phyloP scores from a whole-genome alignment of 2,329 filamentous ascomycete genomes.

The Mycocentrospora acerina region DNA sequence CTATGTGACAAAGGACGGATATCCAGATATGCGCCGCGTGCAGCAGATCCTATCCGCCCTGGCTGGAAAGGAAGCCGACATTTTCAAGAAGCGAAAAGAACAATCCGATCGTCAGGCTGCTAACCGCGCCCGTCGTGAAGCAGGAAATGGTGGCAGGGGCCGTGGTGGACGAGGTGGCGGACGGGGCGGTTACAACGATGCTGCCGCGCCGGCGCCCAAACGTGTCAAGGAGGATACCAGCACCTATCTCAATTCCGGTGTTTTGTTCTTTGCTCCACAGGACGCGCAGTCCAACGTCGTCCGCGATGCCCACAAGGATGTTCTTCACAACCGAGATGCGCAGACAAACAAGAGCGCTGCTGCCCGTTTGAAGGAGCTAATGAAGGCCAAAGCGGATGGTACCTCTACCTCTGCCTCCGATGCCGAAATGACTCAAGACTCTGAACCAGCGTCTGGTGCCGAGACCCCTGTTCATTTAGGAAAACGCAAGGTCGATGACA shows the following conservation, averaged over 20 bases:
- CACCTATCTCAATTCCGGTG: conserved; percentile 37
- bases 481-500: conserved; percentile 75
- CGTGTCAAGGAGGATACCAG: conserved; percentile 38
- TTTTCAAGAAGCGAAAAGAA: conserved; percentile 86
- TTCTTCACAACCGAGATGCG: conserved; percentile 74
- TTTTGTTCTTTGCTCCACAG: conserved; percentile 40
- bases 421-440: conserved; percentile 20
- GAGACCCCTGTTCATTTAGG: conserved; percentile 55
- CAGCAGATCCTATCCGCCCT: conserved; percentile 87
- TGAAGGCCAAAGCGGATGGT: conserved; percentile 56
- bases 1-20: conserved; percentile 93
- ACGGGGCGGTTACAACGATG: conserved; percentile 33
- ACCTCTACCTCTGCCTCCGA: conserved; percentile 24
- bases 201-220: conserved; percentile 29
- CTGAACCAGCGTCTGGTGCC: conserved; percentile 37
- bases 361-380: conserved; percentile 72
- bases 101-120: conserved; percentile 81
- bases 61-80: conserved; percentile 88
- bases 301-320: conserved; percentile 73
- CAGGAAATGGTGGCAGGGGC: conserved; percentile 38
- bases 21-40: conserved; percentile 81
- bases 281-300: conserved; percentile 41
- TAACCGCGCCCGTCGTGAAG: conserved; percentile 59
- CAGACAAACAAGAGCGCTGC: conserved; percentile 93
- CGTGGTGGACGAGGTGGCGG: conserved; percentile 27